Evolutionary conservation across 805 yeast genomes (phyloP).

Genomic region (Candida sithepensis): DNA sequence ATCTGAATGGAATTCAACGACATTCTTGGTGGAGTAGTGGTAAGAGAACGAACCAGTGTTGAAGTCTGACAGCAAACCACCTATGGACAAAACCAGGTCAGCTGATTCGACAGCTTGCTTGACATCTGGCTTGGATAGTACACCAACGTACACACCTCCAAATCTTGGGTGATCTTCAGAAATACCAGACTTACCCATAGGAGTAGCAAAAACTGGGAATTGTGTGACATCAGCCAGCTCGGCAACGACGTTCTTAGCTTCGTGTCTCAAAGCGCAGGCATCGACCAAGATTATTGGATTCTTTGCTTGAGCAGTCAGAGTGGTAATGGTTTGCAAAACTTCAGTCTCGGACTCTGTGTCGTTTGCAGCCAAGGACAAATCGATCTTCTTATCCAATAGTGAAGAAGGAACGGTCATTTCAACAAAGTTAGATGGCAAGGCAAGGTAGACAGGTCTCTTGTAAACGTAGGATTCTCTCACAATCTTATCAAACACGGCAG

Average conservation of each 20-base stretch:
- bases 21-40: constrained; percentile 63
- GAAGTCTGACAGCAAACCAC: constrained; percentile 77
- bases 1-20: constrained; percentile 71
- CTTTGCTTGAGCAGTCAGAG: constrained; percentile 49
- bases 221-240: constrained; percentile 60
- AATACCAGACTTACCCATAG: constrained; percentile 77
- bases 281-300: constrained; percentile 73
- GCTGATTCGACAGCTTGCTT: constrained; percentile 63
- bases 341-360: constrained; percentile 56
- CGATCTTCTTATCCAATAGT: constrained; percentile 58
- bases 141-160: constrained; percentile 79
- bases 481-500: constrained; percentile 66
- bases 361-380: constrained; percentile 51
- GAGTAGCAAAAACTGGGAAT: constrained; percentile 75
- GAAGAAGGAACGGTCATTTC: constrained; percentile 54
- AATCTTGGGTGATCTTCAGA: constrained; percentile 68
- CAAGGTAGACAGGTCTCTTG: constrained; percentile 76
- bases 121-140: constrained; percentile 64
- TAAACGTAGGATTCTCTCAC: constrained; percentile 62
- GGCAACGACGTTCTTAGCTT: constrained; percentile 54
- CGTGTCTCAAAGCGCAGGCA: constrained; percentile 77
- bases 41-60: constrained; percentile 79
- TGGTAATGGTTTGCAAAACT: constrained; percentile 47
- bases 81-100: constrained; percentile 68
- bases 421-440: constrained; percentile 71